Evolutionary conservation across 495 filamentous ascomycete genomes (phyloP), one percentile per base, ranked within the genome.

Genomic region (Astrocystis sublimbata): DNA sequence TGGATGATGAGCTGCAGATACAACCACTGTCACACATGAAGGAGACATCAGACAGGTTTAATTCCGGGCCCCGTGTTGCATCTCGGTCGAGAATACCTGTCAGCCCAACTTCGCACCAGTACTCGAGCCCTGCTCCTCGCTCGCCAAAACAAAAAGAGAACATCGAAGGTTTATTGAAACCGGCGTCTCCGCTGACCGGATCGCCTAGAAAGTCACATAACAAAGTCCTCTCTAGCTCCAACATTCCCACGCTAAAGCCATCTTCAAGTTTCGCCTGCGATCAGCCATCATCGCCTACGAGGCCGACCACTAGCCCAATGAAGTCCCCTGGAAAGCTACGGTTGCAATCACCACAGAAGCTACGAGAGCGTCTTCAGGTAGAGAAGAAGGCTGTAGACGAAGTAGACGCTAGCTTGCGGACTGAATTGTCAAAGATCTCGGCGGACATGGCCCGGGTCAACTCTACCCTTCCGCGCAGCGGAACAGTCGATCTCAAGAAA

Each of bases 261-360:
- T 63, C 75, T 4, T 75, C 71, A 13, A 65, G 70, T 35, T 41
- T 65, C 17, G 71, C 66, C 4, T 67, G 33, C 2, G 38, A 60
- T 1, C 12, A 24, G 2, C 24, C 49, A 6, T 75, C 79, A 42
- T 68, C 73, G 3, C 61, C 69, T 9, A 58, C 67, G 5, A 67
- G 75, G 30, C 71, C 73, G 10, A 69, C 69, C 6, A 67, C 69
- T 45, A 80, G 76, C 58, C 73, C 76, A 9, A 65, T 67, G 33
- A 79, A 78, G 59, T 42, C 68, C 3, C 76, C 81, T 35, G 84
- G 84, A 64, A 94, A 89, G 66, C 79, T 96, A 58, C 89, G 91
- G 49, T 86, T 97, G 74, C 93, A 96, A 73, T 93, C 89, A 43
- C 90, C 93, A 0, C 91, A 96, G 65, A 97, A 96, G 77, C 85